Base-by-base conservation (phyloP, 805 yeast species). In the Yarrowia sp. region DNA sequence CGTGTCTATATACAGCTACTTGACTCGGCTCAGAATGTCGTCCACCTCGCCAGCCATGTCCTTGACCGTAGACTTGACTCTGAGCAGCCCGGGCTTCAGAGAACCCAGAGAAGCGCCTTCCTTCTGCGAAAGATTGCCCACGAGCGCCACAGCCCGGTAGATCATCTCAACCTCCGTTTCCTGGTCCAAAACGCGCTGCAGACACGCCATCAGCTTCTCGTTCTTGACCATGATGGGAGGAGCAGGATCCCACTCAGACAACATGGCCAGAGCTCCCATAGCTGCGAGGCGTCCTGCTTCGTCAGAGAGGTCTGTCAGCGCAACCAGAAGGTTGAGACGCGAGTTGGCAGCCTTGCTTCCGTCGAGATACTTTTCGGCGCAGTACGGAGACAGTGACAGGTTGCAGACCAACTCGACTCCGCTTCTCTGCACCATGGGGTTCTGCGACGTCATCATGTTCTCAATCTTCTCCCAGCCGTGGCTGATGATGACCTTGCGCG, bases 321-420 rank as follows among this genome's bases (percentile, higher is more conserved):
- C 69, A 1, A 70, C 68, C 27, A 76, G 63, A n/a, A 76, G 65
- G 18, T 67, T 70, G 47, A 72, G 61, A 18, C 73, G 63, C 16
- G 66, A 62, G 8, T 63, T 53, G n/a, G 73, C 70, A 4, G 68
- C 65, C 16, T 62, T 62, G 13, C 68, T 65, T 19, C 68, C 70
- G 51, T 73, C 75, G n/a, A 74, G 66, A 62, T 70, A 73, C 65
- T 69, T 72, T 46, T 70, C 76, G 0, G 78, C 79, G 16, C 73
- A 68, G 5, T 58, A 62, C 1, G 75, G 72, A 1, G 73, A 68
- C 55, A 68, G 74, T 68, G 84, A 79, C 49, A 87, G 70, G 69
- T 88, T 88, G 63, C 87, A 81, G 9, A 86, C 71, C 16, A 88
- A 77, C 68, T 88, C 91, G 72, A 87, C 76, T 0, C 85, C 66